Conservation (phyloP, 257 asterid species). For the Nicotiana tabacum region DNA sequence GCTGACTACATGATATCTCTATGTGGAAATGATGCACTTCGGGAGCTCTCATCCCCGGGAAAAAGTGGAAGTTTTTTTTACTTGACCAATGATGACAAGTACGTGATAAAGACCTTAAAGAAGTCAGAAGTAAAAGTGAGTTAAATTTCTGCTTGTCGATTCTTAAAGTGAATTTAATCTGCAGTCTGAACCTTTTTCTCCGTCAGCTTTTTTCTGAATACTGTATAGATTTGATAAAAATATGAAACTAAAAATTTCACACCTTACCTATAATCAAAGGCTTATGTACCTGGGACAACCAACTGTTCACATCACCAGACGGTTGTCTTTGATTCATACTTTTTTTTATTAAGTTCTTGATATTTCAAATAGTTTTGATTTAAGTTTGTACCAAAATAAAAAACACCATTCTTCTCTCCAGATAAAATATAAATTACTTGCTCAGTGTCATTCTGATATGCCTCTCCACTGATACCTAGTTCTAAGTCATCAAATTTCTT, state of each 20-base stretch:
- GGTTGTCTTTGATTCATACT: neutral
- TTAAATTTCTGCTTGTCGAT: constrained; percentile 16
- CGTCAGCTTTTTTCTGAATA: neutral
- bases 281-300: neutral
- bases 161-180: neutral
- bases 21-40: constrained; percentile 86
- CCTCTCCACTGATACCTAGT: constrained; percentile 6
- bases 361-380: neutral
- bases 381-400: neutral
- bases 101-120: constrained; percentile 94
- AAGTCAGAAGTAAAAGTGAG: constrained; percentile 94
- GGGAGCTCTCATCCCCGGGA: constrained; percentile 97
- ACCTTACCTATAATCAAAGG: neutral
- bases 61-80: constrained; percentile 96
- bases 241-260: neutral
- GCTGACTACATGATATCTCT: constrained; percentile 95
- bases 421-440: neutral
- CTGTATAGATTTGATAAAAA: neutral
- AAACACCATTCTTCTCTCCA: neutral
- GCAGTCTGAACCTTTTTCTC: neutral
- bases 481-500: neutral
- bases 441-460: neutral
- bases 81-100: constrained; percentile 82
- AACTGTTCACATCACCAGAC: neutral
- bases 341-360: neutral